A percentile compares a stretch with the other conserved stretches of the same genome.
Conservation (phyloP, 352 stramenopile genomes). For the Thraustochytrium sp. region DNA sequence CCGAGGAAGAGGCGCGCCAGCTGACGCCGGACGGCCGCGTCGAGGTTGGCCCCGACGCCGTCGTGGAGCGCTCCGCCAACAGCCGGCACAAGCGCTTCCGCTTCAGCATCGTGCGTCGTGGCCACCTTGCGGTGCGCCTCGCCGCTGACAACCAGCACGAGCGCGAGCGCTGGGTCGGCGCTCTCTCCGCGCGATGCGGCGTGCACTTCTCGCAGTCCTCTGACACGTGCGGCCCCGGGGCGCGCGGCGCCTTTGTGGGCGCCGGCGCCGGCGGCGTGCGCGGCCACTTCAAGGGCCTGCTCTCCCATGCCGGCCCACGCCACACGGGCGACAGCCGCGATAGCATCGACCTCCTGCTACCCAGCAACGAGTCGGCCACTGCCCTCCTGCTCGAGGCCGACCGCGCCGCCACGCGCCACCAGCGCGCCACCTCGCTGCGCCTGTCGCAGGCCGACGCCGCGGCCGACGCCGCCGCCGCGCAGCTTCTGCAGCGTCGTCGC, state of each 20-base stretch:
- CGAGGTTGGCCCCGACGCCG: neutral
- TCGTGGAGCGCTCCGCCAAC: neutral
- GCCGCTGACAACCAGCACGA: neutral
- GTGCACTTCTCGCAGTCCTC: neutral
- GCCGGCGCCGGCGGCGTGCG: neutral
- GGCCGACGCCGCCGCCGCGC: neutral
- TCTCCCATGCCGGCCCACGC: too few relatives aligned
- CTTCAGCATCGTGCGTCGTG: neutral
- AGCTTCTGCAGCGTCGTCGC: neutral
- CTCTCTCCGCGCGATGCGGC: neutral
- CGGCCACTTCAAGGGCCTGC: too few relatives aligned
- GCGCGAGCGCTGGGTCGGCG: neutral
- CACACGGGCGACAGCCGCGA: too few relatives aligned
- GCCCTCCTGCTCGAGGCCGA: too few relatives aligned
- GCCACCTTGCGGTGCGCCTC: neutral
- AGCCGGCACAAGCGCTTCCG: neutral
- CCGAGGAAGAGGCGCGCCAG: neutral
- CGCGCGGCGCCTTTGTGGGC: neutral
- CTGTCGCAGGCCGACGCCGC: too few relatives aligned
- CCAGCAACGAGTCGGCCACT: too few relatives aligned
- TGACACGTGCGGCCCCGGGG: neutral
- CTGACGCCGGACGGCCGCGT: neutral
- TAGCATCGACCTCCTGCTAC: neutral
- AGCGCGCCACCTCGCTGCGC: neutral
- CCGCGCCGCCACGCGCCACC: neutral